These are phyloP conservation scores for Ramaria rubella DNA, from an alignment of 768 basidiomycete species.

Conservation along the genomic window DNA sequence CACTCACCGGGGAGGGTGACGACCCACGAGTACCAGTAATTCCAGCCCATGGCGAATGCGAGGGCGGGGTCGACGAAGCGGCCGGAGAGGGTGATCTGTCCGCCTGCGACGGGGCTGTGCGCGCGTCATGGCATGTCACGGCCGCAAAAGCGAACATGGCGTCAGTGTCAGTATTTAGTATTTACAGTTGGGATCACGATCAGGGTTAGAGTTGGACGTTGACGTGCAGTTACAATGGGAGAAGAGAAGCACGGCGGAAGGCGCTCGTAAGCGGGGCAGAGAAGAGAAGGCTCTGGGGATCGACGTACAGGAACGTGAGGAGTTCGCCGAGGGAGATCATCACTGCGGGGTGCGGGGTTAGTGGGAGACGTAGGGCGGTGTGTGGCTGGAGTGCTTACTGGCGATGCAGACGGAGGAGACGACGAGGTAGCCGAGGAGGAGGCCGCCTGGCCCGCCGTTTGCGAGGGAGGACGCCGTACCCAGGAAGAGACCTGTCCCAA, in stretches of 20 bases:
- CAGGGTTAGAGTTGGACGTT: too few relatives aligned
- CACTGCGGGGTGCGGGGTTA: neutral
- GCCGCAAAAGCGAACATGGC: too few relatives aligned
- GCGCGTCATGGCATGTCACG: too few relatives aligned
- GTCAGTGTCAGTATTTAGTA: too few relatives aligned
- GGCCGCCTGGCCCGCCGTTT: slow-evolving; percentile 65
- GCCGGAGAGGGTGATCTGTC: slow-evolving; percentile 42
- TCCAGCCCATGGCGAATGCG: slow-evolving; percentile 32
- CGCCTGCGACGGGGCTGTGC: slow-evolving; percentile 26
- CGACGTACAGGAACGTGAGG: slow-evolving; percentile 51
- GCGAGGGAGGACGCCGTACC: slow-evolving; percentile 48
- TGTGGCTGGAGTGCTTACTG: slow-evolving; percentile 29
- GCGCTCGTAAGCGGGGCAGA: slow-evolving; percentile 22
- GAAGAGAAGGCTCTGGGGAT: neutral
- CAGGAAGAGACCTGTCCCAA: slow-evolving; percentile 26
- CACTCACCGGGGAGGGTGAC: slow-evolving; percentile 2
- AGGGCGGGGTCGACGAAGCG: slow-evolving; percentile 47
- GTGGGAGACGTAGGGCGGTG: neutral
- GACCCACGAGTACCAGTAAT: slow-evolving; percentile 25
- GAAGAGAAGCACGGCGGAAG: too few relatives aligned
- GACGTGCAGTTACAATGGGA: neutral
- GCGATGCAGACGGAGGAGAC: slow-evolving; percentile 63
- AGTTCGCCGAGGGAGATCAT: slow-evolving; percentile 46
- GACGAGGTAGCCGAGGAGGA: slow-evolving; percentile 60
- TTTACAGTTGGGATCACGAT: too few relatives aligned